Evolutionary conservation across 106 monocot species (phyloP).

Genomic region (Allium sativum): DNA sequence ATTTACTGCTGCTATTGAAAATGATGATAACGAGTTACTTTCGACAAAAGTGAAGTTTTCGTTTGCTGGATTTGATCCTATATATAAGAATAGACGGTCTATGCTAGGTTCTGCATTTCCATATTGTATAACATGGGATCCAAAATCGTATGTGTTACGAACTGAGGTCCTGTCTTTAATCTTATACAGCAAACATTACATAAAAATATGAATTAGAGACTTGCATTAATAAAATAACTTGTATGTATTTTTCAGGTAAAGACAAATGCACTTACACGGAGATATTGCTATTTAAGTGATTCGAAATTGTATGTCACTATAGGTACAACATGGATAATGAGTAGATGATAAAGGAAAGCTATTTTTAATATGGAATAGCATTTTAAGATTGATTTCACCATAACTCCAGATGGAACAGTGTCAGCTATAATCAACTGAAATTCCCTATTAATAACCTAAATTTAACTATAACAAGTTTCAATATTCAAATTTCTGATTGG

Average conservation of each 20-base stretch:
- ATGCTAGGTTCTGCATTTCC: slow-evolving; percentile 40
- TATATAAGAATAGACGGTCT: slow-evolving; percentile 43
- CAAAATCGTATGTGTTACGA: slow-evolving; percentile 27
- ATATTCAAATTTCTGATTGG: too few species aligned
- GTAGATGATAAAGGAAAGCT: too few species aligned
- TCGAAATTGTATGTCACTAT: slow-evolving; percentile 77
- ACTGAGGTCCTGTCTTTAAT: slow-evolving; percentile 58
- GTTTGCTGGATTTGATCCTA: slow-evolving; percentile 73
- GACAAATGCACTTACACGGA: slow-evolving; percentile 40
- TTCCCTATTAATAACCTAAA: too few species aligned
- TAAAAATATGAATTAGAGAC: background rate
- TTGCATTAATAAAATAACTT: background rate
- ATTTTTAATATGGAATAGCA: too few species aligned
- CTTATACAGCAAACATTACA: slow-evolving; percentile 20
- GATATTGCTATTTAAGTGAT: slow-evolving; percentile 69
- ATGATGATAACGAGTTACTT: slow-evolving; percentile 50
- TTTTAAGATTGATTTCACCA: too few species aligned
- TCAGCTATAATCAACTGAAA: too few species aligned
- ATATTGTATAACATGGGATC: slow-evolving; percentile 93
- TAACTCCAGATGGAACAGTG: too few species aligned
- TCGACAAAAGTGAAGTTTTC: slow-evolving; percentile 53
- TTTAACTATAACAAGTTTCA: too few species aligned
- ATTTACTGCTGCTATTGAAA: slow-evolving; percentile 50
- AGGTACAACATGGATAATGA: too few species aligned
- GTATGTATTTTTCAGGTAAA: background rate